Percentiles rank a stretch among this genome's conserved stretches.
These are phyloP conservation scores for Trametes versicolor DNA, from an alignment of 1,284 basidiomycete genomes.

Conservation along the genomic window DNA sequence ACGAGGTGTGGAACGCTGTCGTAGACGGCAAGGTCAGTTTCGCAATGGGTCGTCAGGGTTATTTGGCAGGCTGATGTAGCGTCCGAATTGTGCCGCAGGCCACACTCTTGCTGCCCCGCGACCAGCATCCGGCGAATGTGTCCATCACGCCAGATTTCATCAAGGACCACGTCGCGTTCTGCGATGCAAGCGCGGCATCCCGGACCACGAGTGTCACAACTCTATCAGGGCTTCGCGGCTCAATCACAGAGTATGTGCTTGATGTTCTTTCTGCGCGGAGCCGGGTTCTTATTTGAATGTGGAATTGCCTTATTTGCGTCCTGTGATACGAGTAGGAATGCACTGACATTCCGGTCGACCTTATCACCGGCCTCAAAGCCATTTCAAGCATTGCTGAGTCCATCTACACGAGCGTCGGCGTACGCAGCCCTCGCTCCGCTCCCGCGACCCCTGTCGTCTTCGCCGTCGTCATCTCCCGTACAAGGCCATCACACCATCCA, in stretches of 20 bases:
- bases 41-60: not conserved
- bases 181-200: constrained; percentile 58
- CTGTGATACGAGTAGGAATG: constrained; percentile 52
- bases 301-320: not conserved
- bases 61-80: constrained; percentile 10
- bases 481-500: constrained; percentile 31
- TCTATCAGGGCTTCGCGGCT: constrained; percentile 83
- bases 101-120: constrained; percentile 79
- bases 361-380: constrained; percentile 68
- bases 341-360: constrained; percentile 71
- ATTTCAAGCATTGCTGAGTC: constrained; percentile 67
- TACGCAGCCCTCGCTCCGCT: constrained; percentile 62
- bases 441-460: constrained; percentile 46
- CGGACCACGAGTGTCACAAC: constrained; percentile 66
- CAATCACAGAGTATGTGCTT: constrained; percentile 61
- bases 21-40: constrained; percentile 72
- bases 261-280: constrained; percentile 21
- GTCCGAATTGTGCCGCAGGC: constrained; percentile 58
- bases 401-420: constrained; percentile 59
- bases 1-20: constrained; percentile 75
- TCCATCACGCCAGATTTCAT: constrained; percentile 78
- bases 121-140: constrained; percentile 57
- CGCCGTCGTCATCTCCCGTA: constrained; percentile 34
- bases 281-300: constrained; percentile 1
- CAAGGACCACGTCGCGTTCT: constrained; percentile 80